These are phyloP conservation scores for Botrytis deweyae DNA, from an alignment of 2,329 filamentous ascomycete genomes.

Conservation along the genomic window DNA sequence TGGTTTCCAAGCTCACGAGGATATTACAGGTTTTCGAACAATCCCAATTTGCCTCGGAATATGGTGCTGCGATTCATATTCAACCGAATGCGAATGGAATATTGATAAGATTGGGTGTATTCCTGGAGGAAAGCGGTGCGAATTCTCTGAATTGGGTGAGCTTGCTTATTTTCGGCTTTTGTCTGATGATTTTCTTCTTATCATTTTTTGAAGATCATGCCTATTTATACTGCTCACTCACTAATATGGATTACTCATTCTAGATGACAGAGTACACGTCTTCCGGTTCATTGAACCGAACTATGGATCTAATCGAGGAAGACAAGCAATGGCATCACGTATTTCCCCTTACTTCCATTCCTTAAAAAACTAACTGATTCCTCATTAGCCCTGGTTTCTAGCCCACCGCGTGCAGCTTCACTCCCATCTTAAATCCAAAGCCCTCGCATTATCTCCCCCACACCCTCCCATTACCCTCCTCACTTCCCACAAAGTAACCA, in stretches of 20 bases:
- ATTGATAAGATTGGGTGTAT: conserved; percentile 47
- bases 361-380: not conserved
- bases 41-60: conserved; percentile 54
- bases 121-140: conserved; percentile 43
- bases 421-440: conserved; percentile 49
- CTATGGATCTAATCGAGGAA: conserved; percentile 34
- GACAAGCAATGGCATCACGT: conserved; percentile 50
- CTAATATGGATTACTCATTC: not conserved
- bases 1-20: not conserved
- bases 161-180: not conserved
- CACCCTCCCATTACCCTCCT: conserved; percentile 43
- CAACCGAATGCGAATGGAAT: conserved; percentile 61
- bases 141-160: conserved; percentile 1
- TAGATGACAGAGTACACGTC: conserved; percentile 38
- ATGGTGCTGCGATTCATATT: conserved; percentile 62
- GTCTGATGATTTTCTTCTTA: not conserved
- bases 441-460: conserved; percentile 42
- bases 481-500: conserved; percentile 45
- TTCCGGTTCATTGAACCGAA: not conserved
- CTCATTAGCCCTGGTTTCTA: conserved; percentile 48
- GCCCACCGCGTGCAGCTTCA: conserved; percentile 56
- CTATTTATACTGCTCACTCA: not conserved
- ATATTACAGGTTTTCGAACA: conserved; percentile 51
- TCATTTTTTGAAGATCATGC: not conserved
- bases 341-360: not conserved